phyloP scores from a whole-genome alignment of 495 filamentous ascomycete species.

The Xylona heveae region DNA sequence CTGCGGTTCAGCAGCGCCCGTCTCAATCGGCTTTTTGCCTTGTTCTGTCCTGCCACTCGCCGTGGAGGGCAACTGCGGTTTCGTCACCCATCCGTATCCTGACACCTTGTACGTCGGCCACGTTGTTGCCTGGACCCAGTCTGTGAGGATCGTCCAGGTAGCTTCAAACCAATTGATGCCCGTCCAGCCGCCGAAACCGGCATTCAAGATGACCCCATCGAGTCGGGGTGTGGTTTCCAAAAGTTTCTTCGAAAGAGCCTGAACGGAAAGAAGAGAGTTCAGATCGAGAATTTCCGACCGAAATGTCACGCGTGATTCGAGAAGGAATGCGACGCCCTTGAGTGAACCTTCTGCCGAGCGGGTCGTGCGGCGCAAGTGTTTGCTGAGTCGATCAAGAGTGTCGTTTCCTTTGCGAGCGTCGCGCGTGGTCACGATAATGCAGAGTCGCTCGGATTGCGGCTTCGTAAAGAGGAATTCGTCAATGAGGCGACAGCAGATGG shows the following conservation, averaged over 20 bases:
- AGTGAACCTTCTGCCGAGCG: slow-evolving; percentile 19
- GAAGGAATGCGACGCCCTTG: slow-evolving; percentile 29
- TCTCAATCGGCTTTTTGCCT: slow-evolving; percentile 8
- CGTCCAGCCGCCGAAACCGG: slow-evolving; percentile 69
- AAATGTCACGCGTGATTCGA: slow-evolving; percentile 19
- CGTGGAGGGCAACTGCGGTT: slow-evolving; percentile 14
- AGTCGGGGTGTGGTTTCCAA: slow-evolving; percentile 36
- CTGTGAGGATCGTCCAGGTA: slow-evolving; percentile 36
- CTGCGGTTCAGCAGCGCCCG: slow-evolving; percentile 22
- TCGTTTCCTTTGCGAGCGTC: slow-evolving; percentile 33
- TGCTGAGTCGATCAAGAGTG: slow-evolving; percentile 30
- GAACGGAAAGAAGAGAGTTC: slow-evolving; percentile 29
- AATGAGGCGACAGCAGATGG: slow-evolving; percentile 68
- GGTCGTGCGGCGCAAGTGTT: slow-evolving; percentile 25
- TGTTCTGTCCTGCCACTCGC: neutral
- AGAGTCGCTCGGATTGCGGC: slow-evolving; percentile 35
- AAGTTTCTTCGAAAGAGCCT: slow-evolving; percentile 26
- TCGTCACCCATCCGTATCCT: slow-evolving; percentile 31
- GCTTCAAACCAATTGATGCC: slow-evolving; percentile 53
- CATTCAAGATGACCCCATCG: slow-evolving; percentile 68
- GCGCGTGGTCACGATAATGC: slow-evolving; percentile 46
- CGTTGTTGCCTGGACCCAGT: slow-evolving; percentile 45
- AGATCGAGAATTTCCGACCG: slow-evolving; percentile 32
- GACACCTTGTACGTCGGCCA: slow-evolving; percentile 60
- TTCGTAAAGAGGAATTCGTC: slow-evolving; percentile 66